These are phyloP conservation scores for Phyllachora maydis DNA, from an alignment of 2,329 filamentous ascomycete genomes.

Conservation along the genomic window DNA sequence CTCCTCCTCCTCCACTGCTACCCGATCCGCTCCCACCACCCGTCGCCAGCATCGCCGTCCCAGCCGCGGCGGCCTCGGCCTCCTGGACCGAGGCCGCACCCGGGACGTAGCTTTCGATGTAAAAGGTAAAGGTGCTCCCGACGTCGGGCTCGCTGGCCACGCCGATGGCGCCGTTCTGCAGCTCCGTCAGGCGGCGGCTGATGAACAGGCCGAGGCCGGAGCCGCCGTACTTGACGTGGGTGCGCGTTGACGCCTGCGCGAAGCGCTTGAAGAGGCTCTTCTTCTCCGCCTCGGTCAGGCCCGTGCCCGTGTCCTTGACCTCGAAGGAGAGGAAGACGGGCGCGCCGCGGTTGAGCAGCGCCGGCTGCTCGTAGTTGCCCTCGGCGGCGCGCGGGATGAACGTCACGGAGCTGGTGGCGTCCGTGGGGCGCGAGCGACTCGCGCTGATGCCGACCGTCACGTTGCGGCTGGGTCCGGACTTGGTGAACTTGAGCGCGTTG, in stretches of 20 bases:
- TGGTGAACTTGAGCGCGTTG: constrained; percentile 70
- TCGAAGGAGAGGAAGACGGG: constrained; percentile 48
- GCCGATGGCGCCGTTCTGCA: constrained; percentile 64
- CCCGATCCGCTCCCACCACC: not conserved
- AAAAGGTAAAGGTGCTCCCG: constrained; percentile 61
- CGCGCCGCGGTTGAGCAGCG: constrained; percentile 14
- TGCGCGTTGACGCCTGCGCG: constrained; percentile 55
- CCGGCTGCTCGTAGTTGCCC: constrained; percentile 15
- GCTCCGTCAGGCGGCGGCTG: constrained; percentile 55
- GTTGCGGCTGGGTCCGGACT: constrained; percentile 34
- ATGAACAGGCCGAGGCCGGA: constrained; percentile 66
- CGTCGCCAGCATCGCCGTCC: constrained; percentile 8
- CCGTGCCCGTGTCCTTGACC: constrained; percentile 59
- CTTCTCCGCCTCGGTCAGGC: constrained; percentile 50
- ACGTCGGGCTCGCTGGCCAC: constrained; percentile 46
- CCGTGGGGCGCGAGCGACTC: constrained; percentile 16
- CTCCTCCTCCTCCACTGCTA: too few species aligned
- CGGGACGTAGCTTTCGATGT: constrained; percentile 36
- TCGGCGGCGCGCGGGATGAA: constrained; percentile 37
- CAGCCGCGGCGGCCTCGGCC: constrained; percentile 13
- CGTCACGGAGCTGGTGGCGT: constrained; percentile 25
- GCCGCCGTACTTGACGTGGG: constrained; percentile 61
- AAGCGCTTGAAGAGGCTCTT: constrained; percentile 61
- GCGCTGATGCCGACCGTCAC: constrained; percentile 27
- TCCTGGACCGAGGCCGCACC: constrained; percentile 17